A percentile compares a stretch with the other conserved stretches of the same genome.
phyloP scores from a whole-genome alignment of 352 stramenopile genomes.

The Phytophthora tentaculata region DNA sequence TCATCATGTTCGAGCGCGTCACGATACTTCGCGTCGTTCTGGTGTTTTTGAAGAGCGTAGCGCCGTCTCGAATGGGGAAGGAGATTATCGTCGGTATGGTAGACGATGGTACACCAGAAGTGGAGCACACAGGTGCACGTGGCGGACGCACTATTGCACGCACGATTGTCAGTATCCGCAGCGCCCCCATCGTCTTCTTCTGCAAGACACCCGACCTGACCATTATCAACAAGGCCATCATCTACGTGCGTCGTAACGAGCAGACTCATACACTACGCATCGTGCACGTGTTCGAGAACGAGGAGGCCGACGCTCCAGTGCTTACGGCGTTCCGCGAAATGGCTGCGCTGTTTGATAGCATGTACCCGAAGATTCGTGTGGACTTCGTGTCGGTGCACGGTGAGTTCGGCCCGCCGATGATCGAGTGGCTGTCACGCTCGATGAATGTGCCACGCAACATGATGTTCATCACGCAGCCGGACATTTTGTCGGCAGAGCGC shows the following conservation, averaged over 20 bases:
- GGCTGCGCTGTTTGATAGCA: constrained; percentile 73
- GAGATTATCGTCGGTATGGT: constrained; percentile 11
- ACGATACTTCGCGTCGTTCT: constrained; percentile 78
- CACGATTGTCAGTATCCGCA: constrained; percentile 79
- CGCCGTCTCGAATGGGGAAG: constrained; percentile 45
- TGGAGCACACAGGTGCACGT: constrained; percentile 68
- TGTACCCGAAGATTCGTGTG: constrained; percentile 88
- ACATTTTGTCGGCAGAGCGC: constrained; percentile 59
- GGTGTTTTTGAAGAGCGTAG: constrained; percentile 66
- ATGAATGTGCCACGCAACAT: constrained; percentile 80
- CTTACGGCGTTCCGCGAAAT: constrained; percentile 41
- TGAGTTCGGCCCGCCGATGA: constrained; percentile 64
- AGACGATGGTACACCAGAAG: constrained; percentile 3
- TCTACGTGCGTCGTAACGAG: constrained; percentile 94
- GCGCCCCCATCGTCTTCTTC: constrained; percentile 93
- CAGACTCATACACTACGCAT: constrained; percentile 91
- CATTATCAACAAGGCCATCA: constrained; percentile 94
- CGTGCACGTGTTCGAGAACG: constrained; percentile 67
- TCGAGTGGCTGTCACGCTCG: constrained; percentile 75
- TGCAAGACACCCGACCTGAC: constrained; percentile 91
- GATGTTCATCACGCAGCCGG: constrained; percentile 92
- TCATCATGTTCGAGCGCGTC: constrained; percentile 87
- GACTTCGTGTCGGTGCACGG: constrained; percentile 69
- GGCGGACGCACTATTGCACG: constrained; percentile 84
- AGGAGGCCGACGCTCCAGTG: constrained; percentile 10